Base-by-base conservation (phyloP, 2,329 filamentous ascomycete genomes). In the Talaromyces sp. region DNA sequence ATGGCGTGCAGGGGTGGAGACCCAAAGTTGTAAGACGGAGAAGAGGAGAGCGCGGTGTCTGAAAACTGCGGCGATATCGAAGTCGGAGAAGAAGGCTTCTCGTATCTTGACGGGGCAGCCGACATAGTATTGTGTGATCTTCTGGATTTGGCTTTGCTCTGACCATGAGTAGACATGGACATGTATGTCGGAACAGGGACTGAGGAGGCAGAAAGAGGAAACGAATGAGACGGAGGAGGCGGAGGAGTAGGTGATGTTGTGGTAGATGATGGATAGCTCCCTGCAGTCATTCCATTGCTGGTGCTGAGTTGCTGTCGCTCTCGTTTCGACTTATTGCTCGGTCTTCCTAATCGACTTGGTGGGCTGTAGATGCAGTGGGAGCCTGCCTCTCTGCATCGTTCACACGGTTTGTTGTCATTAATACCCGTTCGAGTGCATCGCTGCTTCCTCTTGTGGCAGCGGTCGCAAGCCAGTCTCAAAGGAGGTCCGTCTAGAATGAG, bases 361-460 rank as follows among this genome's bases (percentile, higher is more conserved):
- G 57, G 57, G 31, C 57, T 58, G 53, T 46, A 58, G n/a, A 58
- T 38, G 46, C 57, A 58, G 26, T 58, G n/a, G 14, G 52, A 48
- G 21, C 57, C 57, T 6, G 57, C 57, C 29, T 58, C 57, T 46
- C 38, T 48, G 19, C 57, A 58, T 58, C 57, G 32, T 14, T 41
- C 32, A 21, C 57, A 58, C 12, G 50, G 35, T 12, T 46, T 31
- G 27, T 54, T 54, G 19, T 58, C 57, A n/a, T 48, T 52, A 3
- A 52, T 52, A 10, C 48, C 19, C 14, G 51, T 43, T 24, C 57
- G 57, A 21, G 52, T 46, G 35, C 57, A 58, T 32, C 57, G 57
- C 51, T 58, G 57, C 35, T 58, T 58, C 21, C 57, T 50, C 51
- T 58, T 58, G 38, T 58, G 57, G 35, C 57, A 58, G 27, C 57